Evolutionary conservation across 345 rosid genomes (phyloP).

Genomic region (Lepidium didymum): DNA sequence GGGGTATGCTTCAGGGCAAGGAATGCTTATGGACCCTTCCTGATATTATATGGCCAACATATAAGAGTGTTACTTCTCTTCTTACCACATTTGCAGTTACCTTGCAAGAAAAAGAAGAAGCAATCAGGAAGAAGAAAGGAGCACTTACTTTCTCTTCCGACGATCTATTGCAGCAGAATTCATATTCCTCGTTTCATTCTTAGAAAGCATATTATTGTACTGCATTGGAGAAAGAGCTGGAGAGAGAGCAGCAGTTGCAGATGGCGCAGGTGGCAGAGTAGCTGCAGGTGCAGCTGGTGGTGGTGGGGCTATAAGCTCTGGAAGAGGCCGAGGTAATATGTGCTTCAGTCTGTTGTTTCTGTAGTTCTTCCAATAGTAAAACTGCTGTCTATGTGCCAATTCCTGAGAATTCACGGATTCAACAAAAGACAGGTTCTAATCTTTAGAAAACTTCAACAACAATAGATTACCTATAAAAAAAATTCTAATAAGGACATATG

Average conservation of each 20-base stretch:
- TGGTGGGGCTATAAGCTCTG: slow-evolving; percentile 63
- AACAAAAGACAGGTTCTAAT: neutral
- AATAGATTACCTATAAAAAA: neutral
- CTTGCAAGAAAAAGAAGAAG: neutral
- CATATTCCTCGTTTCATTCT: slow-evolving; percentile 60
- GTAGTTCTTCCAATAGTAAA: slow-evolving; percentile 97
- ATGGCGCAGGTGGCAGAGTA: slow-evolving; percentile 34
- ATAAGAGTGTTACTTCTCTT: neutral
- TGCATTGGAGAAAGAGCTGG: slow-evolving; percentile 82
- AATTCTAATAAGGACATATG: neutral
- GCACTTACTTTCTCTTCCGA: slow-evolving; percentile 75
- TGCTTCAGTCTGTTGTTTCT: slow-evolving; percentile 89
- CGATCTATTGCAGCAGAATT: slow-evolving; percentile 50
- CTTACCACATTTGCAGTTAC: neutral
- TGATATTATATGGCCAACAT: slow-evolving; percentile 6
- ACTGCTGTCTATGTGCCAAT: slow-evolving; percentile 91
- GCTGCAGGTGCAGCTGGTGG: slow-evolving; percentile 37
- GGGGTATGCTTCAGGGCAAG: slow-evolving; percentile 11
- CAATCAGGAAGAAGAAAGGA: slow-evolving; percentile 7
- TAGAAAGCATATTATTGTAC: slow-evolving; percentile 49
- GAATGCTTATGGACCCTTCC: slow-evolving; percentile 23
- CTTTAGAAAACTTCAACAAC: neutral
- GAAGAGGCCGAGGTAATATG: slow-evolving; percentile 86
- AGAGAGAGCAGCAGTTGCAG: slow-evolving; percentile 48
- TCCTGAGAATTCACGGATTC: slow-evolving; percentile 38